These are phyloP conservation scores for Phoma sp. DNA, from an alignment of 2,329 filamentous ascomycete genomes.

Conservation along the genomic window DNA sequence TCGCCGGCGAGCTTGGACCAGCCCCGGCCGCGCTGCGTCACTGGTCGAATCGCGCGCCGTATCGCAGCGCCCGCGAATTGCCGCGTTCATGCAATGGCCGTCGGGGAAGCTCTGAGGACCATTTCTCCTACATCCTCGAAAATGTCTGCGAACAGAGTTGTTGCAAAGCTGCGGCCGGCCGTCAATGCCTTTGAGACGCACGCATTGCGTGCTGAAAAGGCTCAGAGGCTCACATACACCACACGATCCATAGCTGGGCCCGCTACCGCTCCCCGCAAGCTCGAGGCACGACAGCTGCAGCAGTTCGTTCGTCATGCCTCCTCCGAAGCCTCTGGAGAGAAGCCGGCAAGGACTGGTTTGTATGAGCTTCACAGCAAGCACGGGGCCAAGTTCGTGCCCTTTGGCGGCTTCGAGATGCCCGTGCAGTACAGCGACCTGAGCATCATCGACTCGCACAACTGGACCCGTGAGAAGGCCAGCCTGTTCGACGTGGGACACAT, in stretches of 20 bases:
- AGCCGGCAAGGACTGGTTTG: slow-evolving; percentile 70
- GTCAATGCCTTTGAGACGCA: slow-evolving; percentile 32
- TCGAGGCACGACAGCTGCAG: slow-evolving; percentile 16
- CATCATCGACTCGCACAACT: slow-evolving; percentile 85
- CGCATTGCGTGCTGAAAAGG: slow-evolving; percentile 21
- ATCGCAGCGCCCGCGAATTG: slow-evolving; percentile 23
- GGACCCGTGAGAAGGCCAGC: slow-evolving; percentile 86
- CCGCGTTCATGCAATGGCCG: slow-evolving; percentile 17
- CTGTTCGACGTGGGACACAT: slow-evolving; percentile 98
- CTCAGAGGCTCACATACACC: slow-evolving; percentile 21
- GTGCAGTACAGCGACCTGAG: slow-evolving; percentile 82
- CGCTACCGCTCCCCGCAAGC: slow-evolving; percentile 37
- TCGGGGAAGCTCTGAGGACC: slow-evolving; percentile 14
- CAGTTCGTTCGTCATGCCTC: slow-evolving; percentile 40
- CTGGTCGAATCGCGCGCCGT: slow-evolving; percentile 7
- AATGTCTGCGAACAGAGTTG: slow-evolving; percentile 43
- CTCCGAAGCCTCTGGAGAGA: slow-evolving; percentile 31
- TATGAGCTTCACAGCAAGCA: slow-evolving; percentile 79
- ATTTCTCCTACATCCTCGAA: slow-evolving; percentile 23
- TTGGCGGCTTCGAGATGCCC: slow-evolving; percentile 91
- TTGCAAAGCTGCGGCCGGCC: slow-evolving; percentile 32
- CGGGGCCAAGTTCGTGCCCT: slow-evolving; percentile 95
- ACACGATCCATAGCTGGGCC: slow-evolving; percentile 25
- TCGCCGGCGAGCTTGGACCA: slow-evolving; percentile 7
- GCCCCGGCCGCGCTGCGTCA: slow-evolving; percentile 8